phyloP scores from a whole-genome alignment of 352 stramenopile species.

The Pythium sukuiense region DNA sequence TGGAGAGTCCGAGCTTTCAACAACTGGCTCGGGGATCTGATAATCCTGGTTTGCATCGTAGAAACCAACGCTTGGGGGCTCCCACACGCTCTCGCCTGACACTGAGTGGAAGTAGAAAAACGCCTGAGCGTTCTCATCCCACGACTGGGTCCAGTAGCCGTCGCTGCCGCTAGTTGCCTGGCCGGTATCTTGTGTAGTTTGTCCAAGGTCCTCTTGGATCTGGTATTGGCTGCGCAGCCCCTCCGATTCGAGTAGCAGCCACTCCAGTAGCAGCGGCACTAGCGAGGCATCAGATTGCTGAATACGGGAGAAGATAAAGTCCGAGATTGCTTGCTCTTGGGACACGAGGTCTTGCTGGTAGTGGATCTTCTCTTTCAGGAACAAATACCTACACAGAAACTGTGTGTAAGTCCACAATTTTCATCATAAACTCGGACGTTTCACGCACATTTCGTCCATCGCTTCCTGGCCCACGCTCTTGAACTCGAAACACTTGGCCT shows the following conservation, averaged over 20 bases:
- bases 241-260: conserved; percentile 74
- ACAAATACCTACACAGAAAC: conserved; percentile 55
- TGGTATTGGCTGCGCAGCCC: conserved; percentile 57
- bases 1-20: conserved; percentile 3
- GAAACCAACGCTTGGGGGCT: conserved; percentile 54
- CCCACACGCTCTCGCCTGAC: conserved; percentile 61
- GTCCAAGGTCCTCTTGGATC: conserved; percentile 56
- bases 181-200: conserved; percentile 16
- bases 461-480: conserved; percentile 48
- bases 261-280: conserved; percentile 70
- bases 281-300: conserved; percentile 51
- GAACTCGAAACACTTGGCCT: conserved; percentile 70
- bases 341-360: conserved; percentile 66
- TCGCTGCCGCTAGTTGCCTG: conserved; percentile 25
- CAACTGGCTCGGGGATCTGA: conserved; percentile 20
- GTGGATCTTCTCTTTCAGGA: conserved; percentile 82
- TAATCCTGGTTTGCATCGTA: conserved; percentile 67
- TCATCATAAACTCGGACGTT: neutral
- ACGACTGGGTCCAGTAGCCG: conserved; percentile 62
- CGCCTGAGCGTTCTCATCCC: conserved; percentile 56
- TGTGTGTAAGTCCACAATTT: neutral
- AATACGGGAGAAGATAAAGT: conserved; percentile 66
- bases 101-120: conserved; percentile 71
- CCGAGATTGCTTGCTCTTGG: conserved; percentile 62
- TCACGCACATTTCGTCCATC: conserved; percentile 63